Percentiles rank a stretch among this genome's conserved stretches.
phyloP scores from a whole-genome alignment of 768 basidiomycete species.

The Leccinum subgranulosum region DNA sequence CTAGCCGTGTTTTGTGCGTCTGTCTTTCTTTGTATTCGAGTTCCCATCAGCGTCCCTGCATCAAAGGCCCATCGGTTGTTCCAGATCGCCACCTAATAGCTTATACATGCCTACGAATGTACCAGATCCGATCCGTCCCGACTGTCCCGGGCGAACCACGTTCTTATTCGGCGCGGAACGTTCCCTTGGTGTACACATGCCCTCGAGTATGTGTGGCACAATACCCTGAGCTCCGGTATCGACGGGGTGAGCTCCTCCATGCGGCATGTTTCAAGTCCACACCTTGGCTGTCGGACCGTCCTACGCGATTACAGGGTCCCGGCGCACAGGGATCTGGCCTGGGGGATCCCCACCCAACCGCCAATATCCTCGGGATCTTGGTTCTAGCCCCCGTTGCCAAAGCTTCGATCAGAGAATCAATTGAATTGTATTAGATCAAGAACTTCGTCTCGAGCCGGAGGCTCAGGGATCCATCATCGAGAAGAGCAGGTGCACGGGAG shows the following conservation, averaged over 20 bases:
- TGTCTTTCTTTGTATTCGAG: not conserved
- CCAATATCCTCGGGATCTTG: not conserved
- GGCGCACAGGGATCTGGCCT: not conserved
- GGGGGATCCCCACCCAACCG: not conserved
- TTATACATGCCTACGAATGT: not conserved
- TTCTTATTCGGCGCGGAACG: not conserved
- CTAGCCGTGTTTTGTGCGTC: not conserved
- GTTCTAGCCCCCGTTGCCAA: not conserved
- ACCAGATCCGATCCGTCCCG: not conserved
- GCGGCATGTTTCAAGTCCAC: not conserved
- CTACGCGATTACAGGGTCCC: not conserved
- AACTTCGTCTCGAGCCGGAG: not conserved
- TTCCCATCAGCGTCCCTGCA: not conserved
- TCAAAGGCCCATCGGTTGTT: not conserved
- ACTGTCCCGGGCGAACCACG: not conserved
- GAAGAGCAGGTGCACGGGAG: not conserved
- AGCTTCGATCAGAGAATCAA: not conserved
- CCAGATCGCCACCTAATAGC: not conserved
- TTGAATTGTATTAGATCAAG: not conserved
- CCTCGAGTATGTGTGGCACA: not conserved
- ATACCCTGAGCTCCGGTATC: not conserved
- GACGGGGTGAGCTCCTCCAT: not conserved
- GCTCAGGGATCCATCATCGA: not conserved
- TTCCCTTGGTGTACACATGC: not conserved
- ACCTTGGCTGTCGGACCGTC: not conserved